These are phyloP conservation scores for Gossypium schwendimanii DNA, from an alignment of 441 rosid species.

Conservation along the genomic window DNA sequence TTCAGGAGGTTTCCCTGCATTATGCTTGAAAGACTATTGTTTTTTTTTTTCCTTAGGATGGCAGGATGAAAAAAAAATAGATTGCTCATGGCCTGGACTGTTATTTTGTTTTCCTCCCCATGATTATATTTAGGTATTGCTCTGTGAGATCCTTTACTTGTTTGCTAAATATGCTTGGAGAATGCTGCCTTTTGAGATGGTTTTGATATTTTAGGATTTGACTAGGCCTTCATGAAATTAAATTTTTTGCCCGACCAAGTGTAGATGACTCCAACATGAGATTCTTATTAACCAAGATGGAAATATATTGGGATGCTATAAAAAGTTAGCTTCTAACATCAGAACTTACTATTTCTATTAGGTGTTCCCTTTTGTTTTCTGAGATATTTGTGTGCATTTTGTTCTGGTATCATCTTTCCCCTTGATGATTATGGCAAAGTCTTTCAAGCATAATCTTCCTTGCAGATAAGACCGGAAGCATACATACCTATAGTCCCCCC, in stretches of 20 bases:
- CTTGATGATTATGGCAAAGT: not conserved
- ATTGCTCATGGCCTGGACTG: not conserved
- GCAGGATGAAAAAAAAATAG: not conserved
- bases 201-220: not conserved
- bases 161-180: not conserved
- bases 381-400: not conserved
- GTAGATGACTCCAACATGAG: not conserved
- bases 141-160: not conserved
- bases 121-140: conserved; percentile 1
- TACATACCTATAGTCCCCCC: not conserved
- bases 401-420: not conserved
- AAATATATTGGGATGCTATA: conserved; percentile 5
- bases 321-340: not conserved
- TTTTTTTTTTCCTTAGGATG: not conserved
- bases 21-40: not conserved
- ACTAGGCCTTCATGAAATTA: not conserved
- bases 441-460: not conserved
- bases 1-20: not conserved
- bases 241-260: not conserved
- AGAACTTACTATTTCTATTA: not conserved
- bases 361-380: not conserved
- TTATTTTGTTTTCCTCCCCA: not conserved
- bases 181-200: not conserved
- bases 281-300: not conserved
- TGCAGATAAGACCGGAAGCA: not conserved